phyloP scores from a whole-genome alignment of 192 early-diverging fungal species.

The Coemansia umbellata region DNA sequence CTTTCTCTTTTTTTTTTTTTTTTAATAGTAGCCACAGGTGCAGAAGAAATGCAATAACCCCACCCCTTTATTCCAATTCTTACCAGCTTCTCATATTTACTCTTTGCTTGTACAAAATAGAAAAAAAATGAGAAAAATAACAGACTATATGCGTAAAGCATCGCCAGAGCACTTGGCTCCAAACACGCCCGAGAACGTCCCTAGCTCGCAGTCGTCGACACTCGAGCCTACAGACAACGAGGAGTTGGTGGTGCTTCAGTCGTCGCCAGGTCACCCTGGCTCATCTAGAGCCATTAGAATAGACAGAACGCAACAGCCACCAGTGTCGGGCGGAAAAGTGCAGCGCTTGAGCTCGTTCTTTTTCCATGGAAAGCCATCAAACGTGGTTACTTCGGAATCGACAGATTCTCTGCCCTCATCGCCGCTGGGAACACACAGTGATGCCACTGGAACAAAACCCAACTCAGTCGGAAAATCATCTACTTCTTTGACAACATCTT shows the following conservation, averaged over 20 bases:
- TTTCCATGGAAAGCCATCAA: slow-evolving; percentile 10
- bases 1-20: neutral
- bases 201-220: slow-evolving; percentile 34
- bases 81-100: neutral
- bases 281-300: slow-evolving; percentile 15
- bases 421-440: neutral
- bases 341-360: slow-evolving; percentile 36
- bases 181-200: slow-evolving; percentile 20
- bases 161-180: slow-evolving; percentile 23
- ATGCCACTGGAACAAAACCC: neutral
- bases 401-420: slow-evolving; percentile 9
- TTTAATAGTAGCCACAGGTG: neutral
- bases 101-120: neutral
- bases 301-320: neutral
- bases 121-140: neutral
- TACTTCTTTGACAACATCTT: neutral
- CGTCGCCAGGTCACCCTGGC: slow-evolving; percentile 42
- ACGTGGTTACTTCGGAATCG: neutral
- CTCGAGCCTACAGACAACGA: slow-evolving; percentile 14
- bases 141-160: slow-evolving; percentile 17
- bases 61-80: slow-evolving; percentile 5
- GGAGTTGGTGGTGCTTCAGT: slow-evolving; percentile 43
- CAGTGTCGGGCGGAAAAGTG: neutral
- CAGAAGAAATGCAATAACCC: too few relatives aligned
- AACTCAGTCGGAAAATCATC: neutral